Conservation (phyloP, 176 grass and related monocot species). For the Lolium rigidum region DNA sequence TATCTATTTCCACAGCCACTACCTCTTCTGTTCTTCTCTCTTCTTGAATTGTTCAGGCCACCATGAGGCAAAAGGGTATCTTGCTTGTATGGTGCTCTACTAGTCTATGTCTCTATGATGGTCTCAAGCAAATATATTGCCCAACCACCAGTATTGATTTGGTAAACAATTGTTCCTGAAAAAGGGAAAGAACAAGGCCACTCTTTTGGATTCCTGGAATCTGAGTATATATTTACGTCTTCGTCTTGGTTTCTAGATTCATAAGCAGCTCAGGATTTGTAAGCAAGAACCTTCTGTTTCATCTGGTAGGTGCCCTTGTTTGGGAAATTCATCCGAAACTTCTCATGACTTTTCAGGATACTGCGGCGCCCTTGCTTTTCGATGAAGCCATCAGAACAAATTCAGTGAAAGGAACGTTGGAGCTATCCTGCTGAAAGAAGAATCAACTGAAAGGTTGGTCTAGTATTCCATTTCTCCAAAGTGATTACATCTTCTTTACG, state of each 20-base stretch:
- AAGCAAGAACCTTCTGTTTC: neutral
- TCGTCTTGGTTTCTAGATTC: slow-evolving; percentile 19
- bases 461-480: slow-evolving; percentile 7
- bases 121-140: neutral
- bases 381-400: neutral
- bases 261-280: neutral
- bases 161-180: neutral
- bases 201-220: neutral
- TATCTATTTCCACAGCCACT: slow-evolving; percentile 3
- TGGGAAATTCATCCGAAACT: neutral
- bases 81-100: slow-evolving; percentile 27
- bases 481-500: slow-evolving; percentile 30
- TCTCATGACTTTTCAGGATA: slow-evolving; percentile 34
- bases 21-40: neutral
- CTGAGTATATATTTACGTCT: neutral
- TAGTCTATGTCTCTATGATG: slow-evolving; percentile 18
- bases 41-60: slow-evolving; percentile 33
- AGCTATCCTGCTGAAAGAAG: slow-evolving; percentile 25
- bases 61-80: slow-evolving; percentile 1
- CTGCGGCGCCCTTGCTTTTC: neutral
- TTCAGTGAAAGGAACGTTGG: slow-evolving; percentile 14
- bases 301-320: neutral
- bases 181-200: neutral
- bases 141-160: slow-evolving; percentile 15
- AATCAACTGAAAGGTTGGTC: slow-evolving; percentile 51